These are phyloP conservation scores for Draba incana DNA, from an alignment of 345 rosid genomes.

Conservation along the genomic window DNA sequence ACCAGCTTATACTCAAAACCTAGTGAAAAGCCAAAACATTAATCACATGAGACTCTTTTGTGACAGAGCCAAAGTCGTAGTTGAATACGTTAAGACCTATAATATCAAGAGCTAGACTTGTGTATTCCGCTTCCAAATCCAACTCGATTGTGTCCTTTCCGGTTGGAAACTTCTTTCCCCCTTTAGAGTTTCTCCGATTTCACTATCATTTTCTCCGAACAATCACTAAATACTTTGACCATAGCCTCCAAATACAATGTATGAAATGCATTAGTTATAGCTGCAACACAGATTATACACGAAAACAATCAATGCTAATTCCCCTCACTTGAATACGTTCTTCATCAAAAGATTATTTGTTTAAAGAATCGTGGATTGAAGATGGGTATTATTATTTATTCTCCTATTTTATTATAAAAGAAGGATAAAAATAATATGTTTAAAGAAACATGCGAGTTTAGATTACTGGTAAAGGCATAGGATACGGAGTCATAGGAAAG, in stretches of 20 bases:
- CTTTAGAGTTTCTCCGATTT: conserved; percentile 72
- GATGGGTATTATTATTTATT: background rate
- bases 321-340: conserved; percentile 1
- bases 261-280: conserved; percentile 92
- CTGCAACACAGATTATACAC: conserved; percentile 44
- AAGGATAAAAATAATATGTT: background rate
- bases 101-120: conserved; percentile 89
- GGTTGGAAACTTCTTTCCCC: conserved; percentile 45
- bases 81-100: conserved; percentile 96
- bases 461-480: conserved; percentile 27
- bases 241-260: conserved; percentile 82
- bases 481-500: conserved; percentile 37
- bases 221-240: conserved; percentile 74
- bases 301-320: conserved; percentile 14
- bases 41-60: conserved; percentile 92
- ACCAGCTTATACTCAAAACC: background rate
- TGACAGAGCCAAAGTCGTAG: conserved; percentile 89
- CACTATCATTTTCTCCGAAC: conserved; percentile 71
- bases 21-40: conserved; percentile 55
- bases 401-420: background rate
- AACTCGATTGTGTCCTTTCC: conserved; percentile 60
- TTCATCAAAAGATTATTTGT: background rate
- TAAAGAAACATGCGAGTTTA: conserved; percentile 17
- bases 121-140: conserved; percentile 95
- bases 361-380: background rate